Evolutionary conservation across 306 rosid species (phyloP).

Genomic region (Comarum palustre): DNA sequence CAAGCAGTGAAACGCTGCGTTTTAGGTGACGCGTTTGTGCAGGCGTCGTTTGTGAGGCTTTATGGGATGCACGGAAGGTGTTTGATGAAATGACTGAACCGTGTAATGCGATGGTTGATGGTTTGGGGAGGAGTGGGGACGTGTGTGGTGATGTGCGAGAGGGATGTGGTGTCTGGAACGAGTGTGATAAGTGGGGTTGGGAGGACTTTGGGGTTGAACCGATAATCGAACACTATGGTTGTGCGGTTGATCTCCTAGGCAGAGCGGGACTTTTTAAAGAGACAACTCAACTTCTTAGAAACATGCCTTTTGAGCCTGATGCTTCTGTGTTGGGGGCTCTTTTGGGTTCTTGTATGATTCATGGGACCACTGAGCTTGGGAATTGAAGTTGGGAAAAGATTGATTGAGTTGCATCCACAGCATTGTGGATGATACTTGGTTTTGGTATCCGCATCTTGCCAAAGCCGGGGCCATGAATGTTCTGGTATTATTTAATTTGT

Average conservation of each 20-base stretch:
- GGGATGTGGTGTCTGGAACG: slow-evolving; percentile 75
- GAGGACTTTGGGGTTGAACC: slow-evolving; percentile 45
- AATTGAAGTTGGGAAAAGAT: slow-evolving; percentile 50
- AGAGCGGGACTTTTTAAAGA: slow-evolving; percentile 68
- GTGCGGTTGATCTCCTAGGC: slow-evolving; percentile 73
- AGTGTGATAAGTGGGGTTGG: slow-evolving; percentile 57
- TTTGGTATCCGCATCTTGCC: slow-evolving; percentile 52
- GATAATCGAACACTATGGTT: slow-evolving; percentile 62
- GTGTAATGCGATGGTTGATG: slow-evolving; percentile 63
- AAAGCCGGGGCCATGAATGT: slow-evolving; percentile 89
- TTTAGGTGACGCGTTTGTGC: slow-evolving; percentile 33
- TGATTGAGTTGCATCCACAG: slow-evolving; percentile 46
- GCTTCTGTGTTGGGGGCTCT: slow-evolving; percentile 67
- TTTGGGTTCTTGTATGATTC: slow-evolving; percentile 71
- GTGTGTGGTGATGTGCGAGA: slow-evolving; percentile 50
- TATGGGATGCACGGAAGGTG: slow-evolving; percentile 57
- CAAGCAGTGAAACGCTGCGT: slow-evolving; percentile 57
- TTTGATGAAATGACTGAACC: slow-evolving; percentile 60
- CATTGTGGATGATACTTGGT: slow-evolving; percentile 50
- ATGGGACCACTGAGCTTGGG: slow-evolving; percentile 68
- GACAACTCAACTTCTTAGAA: slow-evolving; percentile 46
- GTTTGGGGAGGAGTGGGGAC: slow-evolving; percentile 51
- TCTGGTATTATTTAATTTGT: slow-evolving; percentile 32
- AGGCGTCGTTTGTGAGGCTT: too few species aligned
- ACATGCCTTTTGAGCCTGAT: slow-evolving; percentile 69